These are phyloP conservation scores for Corymbia citriodora DNA, from an alignment of 441 rosid genomes.

Conservation along the genomic window DNA sequence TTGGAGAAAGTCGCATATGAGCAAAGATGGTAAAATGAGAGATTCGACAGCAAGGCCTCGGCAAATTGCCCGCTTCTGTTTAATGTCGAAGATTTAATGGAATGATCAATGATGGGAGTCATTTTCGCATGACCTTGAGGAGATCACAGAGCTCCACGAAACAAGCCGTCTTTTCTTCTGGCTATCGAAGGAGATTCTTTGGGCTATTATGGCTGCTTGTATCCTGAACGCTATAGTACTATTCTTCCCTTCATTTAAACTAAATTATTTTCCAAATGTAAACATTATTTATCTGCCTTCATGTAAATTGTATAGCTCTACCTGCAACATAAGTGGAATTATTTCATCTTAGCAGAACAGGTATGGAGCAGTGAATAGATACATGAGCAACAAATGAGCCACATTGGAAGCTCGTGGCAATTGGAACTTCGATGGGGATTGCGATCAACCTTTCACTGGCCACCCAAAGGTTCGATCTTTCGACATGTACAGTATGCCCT, in stretches of 20 bases:
- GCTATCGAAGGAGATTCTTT: background rate
- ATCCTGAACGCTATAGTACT: background rate
- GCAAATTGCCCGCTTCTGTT: background rate
- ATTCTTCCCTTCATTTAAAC: too few species aligned
- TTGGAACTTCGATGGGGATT: background rate
- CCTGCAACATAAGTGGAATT: background rate
- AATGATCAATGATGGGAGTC: background rate
- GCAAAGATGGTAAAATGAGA: background rate
- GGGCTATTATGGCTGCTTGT: conserved; percentile 1
- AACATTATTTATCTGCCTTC: background rate
- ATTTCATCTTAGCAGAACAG: background rate
- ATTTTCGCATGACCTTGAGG: background rate
- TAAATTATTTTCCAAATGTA: background rate
- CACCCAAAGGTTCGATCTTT: background rate
- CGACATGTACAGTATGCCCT: background rate
- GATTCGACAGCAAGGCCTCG: background rate
- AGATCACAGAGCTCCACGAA: background rate
- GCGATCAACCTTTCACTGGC: background rate
- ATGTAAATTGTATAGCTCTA: background rate
- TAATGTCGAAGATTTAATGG: background rate
- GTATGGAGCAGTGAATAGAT: background rate
- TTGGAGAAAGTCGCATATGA: background rate
- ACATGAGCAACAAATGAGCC: background rate
- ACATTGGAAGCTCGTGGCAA: background rate
- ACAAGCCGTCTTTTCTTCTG: background rate